Base-by-base conservation (phyloP, 129 eudicot genomes). In the Cynara cardunculus region DNA sequence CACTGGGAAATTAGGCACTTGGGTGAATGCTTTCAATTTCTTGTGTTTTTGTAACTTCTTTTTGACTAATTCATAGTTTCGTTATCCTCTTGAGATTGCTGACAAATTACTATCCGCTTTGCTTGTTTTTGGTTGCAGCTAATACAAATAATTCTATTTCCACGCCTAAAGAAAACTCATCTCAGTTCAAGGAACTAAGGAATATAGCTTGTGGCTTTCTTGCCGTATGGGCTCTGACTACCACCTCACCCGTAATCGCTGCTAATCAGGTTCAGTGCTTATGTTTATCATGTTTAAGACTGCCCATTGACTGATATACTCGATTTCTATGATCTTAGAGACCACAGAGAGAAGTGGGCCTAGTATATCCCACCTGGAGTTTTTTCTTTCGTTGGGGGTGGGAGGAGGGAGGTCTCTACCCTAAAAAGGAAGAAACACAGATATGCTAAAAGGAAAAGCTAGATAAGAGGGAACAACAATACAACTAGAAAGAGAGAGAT, bases 231-330 rank as follows among this genome's bases (percentile, higher is more conserved):
- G 97, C 99, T 16, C 78, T 95, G 21, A 80, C 97, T 44, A 70
- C 97, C 86, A 86, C 89, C 77, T 86, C 97, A 1, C 99, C 99
- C 34, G 99, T 92, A 64, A 85, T 90, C 72, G 99, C 97, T 84
- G 99, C 97, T 73, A 81, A 70, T 81, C 97, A 89, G 94, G 98
- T 94, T 73, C 59, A 73, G 19, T 31, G 22, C 28, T 64, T 35
- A 34, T 4, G 2, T 41, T 41, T 41, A 41, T 41, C 53, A 41
- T 41, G 24, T 56, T 56, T 18, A n/a, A 56, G 9, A 56, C 65
- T 56, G 22, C 24, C n/a, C 22, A n/a, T 7, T 67, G 34, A 65
- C 25, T 19, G 5, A 8, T 39, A 2, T 21, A 24, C 32, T 76
- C 12, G 4, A 10, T 0, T 53, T 16, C 62, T 10, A 4, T 71